These are phyloP conservation scores for Fragilaria crotonensis DNA, from an alignment of 108 stramenopile species.

Conservation along the genomic window DNA sequence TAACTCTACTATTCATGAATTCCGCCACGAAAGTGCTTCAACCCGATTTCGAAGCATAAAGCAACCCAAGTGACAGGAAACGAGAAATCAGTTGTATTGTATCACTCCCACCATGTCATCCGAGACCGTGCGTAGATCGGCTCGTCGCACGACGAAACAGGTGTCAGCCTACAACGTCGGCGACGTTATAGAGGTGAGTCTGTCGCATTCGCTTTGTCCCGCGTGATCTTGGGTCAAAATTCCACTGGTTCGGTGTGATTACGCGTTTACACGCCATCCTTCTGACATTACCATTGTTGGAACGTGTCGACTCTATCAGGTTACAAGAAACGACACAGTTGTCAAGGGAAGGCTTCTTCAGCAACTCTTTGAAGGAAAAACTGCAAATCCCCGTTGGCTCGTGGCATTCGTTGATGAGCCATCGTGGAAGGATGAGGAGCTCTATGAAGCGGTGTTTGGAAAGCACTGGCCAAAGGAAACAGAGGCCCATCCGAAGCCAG, in stretches of 20 bases:
- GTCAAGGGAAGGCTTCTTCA: constrained; percentile 28
- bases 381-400: constrained; percentile 41
- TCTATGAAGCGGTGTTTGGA: constrained; percentile 39
- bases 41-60: no score
- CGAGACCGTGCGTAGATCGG: constrained; percentile 1
- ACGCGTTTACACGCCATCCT: background rate
- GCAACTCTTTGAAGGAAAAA: constrained; percentile 23
- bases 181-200: constrained; percentile 42
- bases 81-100: no score
- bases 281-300: background rate
- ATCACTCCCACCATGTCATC: no score
- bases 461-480: constrained; percentile 10
- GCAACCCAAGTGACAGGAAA: no score
- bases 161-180: constrained; percentile 28
- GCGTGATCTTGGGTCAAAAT: background rate
- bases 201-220: background rate
- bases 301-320: constrained; percentile 12
- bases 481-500: constrained; percentile 3
- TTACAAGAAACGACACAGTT: constrained; percentile 9
- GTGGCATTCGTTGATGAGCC: constrained; percentile 29
- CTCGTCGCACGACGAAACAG: constrained; percentile 15
- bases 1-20: no score
- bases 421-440: constrained; percentile 43
- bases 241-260: background rate
- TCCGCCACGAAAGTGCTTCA: no score